These are phyloP conservation scores for Aspergillus eucalypticola DNA, from an alignment of 2,329 filamentous ascomycete species.

Conservation along the genomic window DNA sequence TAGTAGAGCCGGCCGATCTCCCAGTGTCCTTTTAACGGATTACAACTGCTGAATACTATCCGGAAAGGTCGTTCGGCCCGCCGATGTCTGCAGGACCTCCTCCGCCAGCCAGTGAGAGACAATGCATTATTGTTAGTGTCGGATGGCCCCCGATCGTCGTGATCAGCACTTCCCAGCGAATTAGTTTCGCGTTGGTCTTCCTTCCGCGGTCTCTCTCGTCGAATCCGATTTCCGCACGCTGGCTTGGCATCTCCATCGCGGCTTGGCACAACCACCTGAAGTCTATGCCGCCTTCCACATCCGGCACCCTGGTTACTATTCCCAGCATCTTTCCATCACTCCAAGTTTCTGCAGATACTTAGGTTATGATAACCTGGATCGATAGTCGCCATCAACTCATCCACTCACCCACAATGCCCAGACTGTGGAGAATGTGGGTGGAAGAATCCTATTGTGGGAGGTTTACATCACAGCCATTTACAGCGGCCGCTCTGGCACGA, in stretches of 20 bases:
- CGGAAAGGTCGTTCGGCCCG: background rate
- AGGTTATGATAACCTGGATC: background rate
- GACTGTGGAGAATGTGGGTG: background rate
- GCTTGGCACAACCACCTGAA: background rate
- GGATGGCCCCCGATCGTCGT: background rate
- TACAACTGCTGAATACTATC: background rate
- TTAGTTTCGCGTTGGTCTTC: background rate
- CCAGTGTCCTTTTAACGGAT: background rate
- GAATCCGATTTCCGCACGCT: background rate
- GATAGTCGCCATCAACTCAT: background rate
- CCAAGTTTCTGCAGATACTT: background rate
- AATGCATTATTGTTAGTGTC: background rate
- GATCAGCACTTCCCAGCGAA: background rate
- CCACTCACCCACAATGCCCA: conserved; percentile 3
- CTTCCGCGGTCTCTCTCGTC: background rate
- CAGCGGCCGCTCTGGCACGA: background rate
- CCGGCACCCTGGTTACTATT: background rate
- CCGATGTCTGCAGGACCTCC: background rate
- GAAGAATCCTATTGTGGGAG: background rate
- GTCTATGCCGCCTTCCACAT: background rate
- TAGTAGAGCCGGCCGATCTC: background rate
- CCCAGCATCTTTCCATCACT: background rate
- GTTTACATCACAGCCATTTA: background rate
- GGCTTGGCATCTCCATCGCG: conserved; percentile 2
- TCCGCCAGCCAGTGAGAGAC: background rate